These are phyloP conservation scores for Sporothrix mexicana DNA, from an alignment of 2,329 filamentous ascomycete genomes.

Conservation along the genomic window DNA sequence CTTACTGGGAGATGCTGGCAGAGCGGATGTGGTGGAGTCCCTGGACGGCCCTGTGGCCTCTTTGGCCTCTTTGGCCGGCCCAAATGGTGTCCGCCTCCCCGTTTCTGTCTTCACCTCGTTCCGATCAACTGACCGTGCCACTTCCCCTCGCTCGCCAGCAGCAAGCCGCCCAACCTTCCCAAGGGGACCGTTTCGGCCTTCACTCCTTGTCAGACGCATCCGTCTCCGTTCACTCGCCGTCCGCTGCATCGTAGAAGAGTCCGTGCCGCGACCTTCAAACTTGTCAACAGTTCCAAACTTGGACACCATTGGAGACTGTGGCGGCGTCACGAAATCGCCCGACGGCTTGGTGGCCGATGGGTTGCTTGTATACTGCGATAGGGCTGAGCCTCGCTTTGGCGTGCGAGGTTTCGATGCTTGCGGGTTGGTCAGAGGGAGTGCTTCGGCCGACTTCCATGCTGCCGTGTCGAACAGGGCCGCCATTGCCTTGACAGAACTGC, in stretches of 20 bases:
- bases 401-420: background rate
- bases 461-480: constrained; percentile 58
- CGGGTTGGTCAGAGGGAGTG: background rate
- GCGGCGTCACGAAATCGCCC: background rate
- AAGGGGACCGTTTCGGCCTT: constrained; percentile 22
- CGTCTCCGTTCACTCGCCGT: constrained; percentile 26
- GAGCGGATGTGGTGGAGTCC: background rate
- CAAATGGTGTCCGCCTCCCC: background rate
- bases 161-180: constrained; percentile 17
- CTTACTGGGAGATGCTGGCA: background rate
- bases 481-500: constrained; percentile 54
- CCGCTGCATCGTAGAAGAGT: background rate
- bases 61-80: background rate
- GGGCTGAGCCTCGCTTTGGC: constrained; percentile 37
- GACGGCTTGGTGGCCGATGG: constrained; percentile 34
- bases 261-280: background rate
- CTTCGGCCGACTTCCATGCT: constrained; percentile 28
- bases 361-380: constrained; percentile 41
- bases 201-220: constrained; percentile 32
- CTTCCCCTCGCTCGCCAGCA: background rate
- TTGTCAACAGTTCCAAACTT: background rate
- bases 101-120: background rate
- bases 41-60: background rate
- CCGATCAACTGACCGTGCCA: constrained; percentile 12
- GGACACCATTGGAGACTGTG: background rate